Percentiles rank a stretch among this genome's conserved stretches.
phyloP scores from a whole-genome alignment of 2,329 filamentous ascomycete genomes.

The Ilyonectria robusta region DNA sequence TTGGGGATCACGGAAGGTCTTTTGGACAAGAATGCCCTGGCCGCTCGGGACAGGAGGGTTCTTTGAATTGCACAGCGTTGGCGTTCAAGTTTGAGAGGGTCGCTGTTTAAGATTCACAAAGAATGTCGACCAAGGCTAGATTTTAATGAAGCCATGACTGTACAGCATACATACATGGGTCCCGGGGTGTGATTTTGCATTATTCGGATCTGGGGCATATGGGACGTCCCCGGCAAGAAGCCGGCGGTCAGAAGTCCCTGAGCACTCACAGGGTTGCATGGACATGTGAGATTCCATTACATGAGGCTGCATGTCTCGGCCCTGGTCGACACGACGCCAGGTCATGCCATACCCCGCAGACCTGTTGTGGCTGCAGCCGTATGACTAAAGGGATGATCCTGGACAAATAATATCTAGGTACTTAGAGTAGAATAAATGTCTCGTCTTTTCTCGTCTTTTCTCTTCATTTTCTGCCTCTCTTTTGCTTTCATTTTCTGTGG shows the following conservation, averaged over 20 bases:
- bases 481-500: not conserved
- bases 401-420: slow-evolving; percentile 24
- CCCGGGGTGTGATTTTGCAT: slow-evolving; percentile 6
- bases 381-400: slow-evolving; percentile 26
- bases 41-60: slow-evolving; percentile 26
- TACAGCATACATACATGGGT: slow-evolving; percentile 26
- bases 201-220: slow-evolving; percentile 2
- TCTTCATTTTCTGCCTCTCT: slow-evolving; percentile 3
- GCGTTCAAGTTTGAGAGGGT: slow-evolving; percentile 47
- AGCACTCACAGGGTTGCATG: slow-evolving; percentile 17
- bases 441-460: slow-evolving; percentile 9
- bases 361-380: slow-evolving; percentile 17
- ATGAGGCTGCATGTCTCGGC: slow-evolving; percentile 47
- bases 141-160: slow-evolving; percentile 35
- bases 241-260: not conserved
- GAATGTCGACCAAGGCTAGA: slow-evolving; percentile 19
- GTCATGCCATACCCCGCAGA: slow-evolving; percentile 46
- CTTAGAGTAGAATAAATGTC: slow-evolving; percentile 35
- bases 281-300: slow-evolving; percentile 41
- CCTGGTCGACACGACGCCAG: slow-evolving; percentile 28
- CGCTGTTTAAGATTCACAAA: slow-evolving; percentile 27
- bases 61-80: slow-evolving; percentile 51
- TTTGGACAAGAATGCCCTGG: slow-evolving; percentile 31
- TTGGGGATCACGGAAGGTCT: slow-evolving; percentile 16
- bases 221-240: not conserved